Percentiles rank a stretch among this genome's conserved stretches.
Evolutionary conservation across 176 grass and related monocot genomes (phyloP).

Genomic region (Carex kokanica): DNA sequence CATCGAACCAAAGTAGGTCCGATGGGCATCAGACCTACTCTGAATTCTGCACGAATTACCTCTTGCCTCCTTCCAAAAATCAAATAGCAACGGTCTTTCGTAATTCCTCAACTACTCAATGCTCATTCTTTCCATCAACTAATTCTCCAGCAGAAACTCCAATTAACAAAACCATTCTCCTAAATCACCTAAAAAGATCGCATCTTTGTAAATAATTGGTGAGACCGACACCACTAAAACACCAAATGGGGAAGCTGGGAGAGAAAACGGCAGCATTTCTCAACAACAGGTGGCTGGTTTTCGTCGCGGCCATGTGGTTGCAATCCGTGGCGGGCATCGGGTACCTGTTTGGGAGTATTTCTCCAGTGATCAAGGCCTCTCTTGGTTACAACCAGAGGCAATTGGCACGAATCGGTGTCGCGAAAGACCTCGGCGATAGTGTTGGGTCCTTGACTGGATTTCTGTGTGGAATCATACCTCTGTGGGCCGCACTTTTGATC

Average conservation of each 20-base stretch:
- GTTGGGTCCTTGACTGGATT: constrained; percentile 76
- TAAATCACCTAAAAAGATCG: not conserved
- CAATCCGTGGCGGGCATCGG: constrained; percentile 86
- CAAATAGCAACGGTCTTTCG: not conserved
- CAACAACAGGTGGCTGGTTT: constrained; percentile 80
- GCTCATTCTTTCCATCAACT: not conserved
- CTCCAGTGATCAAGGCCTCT: constrained; percentile 63
- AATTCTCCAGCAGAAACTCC: not conserved
- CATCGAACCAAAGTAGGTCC: too few relatives aligned
- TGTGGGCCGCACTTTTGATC: constrained; percentile 67
- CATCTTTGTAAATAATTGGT: not conserved
- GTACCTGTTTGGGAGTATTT: constrained; percentile 84
- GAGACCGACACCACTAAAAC: not conserved
- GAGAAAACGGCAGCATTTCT: constrained; percentile 44
- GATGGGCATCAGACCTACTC: too few relatives aligned
- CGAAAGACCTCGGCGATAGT: constrained; percentile 87
- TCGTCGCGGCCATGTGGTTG: constrained; percentile 93
- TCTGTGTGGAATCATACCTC: constrained; percentile 61
- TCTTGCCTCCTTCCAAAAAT: not conserved
- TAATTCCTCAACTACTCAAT: not conserved
- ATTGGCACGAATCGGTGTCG: constrained; percentile 71
- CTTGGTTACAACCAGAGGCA: constrained; percentile 92
- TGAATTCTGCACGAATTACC: too few relatives aligned
- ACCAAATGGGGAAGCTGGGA: constrained; percentile 37
- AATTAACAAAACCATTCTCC: not conserved